Evolutionary conservation across 2,329 filamentous ascomycete species (phyloP).

Genomic region (Nothomitra cinnamomea): DNA sequence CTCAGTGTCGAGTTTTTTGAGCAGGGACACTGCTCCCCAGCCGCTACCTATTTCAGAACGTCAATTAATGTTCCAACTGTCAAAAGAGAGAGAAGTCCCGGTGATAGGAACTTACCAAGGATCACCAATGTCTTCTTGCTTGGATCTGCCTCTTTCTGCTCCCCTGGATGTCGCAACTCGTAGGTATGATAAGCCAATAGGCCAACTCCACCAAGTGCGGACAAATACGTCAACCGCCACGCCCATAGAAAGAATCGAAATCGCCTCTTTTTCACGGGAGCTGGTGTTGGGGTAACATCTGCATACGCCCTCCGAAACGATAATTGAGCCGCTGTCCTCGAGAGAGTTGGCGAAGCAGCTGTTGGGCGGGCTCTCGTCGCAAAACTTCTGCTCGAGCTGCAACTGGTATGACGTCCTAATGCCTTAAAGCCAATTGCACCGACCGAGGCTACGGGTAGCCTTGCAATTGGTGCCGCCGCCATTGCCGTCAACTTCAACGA

Average conservation of each 20-base stretch:
- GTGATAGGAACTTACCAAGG: constrained; percentile 46
- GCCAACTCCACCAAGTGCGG: constrained; percentile 48
- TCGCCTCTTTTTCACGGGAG: constrained; percentile 25
- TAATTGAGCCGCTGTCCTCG: not conserved
- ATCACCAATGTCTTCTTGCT: constrained; percentile 94
- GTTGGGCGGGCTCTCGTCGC: not conserved
- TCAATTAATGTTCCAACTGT: constrained; percentile 6
- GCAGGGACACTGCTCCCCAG: constrained; percentile 87
- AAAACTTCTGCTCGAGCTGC: not conserved
- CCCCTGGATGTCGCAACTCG: constrained; percentile 59
- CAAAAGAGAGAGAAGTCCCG: constrained; percentile 13
- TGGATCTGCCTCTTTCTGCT: constrained; percentile 66
- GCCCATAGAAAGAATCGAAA: constrained; percentile 61
- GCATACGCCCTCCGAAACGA: constrained; percentile 5
- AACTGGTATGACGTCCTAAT: not conserved
- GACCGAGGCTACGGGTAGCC: not conserved
- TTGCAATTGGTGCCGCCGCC: not conserved
- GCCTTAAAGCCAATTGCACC: not conserved
- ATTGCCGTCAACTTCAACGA: not conserved
- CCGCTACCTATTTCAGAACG: constrained; percentile 54
- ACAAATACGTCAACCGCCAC: constrained; percentile 71
- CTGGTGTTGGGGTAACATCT: not conserved
- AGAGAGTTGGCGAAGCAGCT: not conserved
- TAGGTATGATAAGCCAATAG: constrained; percentile 72
- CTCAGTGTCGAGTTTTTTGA: constrained; percentile 97